A percentile compares a stretch with the other conserved stretches of the same genome.
Evolutionary conservation across 2,329 filamentous ascomycete species (phyloP).

Genomic region (Phialophora tarda): DNA sequence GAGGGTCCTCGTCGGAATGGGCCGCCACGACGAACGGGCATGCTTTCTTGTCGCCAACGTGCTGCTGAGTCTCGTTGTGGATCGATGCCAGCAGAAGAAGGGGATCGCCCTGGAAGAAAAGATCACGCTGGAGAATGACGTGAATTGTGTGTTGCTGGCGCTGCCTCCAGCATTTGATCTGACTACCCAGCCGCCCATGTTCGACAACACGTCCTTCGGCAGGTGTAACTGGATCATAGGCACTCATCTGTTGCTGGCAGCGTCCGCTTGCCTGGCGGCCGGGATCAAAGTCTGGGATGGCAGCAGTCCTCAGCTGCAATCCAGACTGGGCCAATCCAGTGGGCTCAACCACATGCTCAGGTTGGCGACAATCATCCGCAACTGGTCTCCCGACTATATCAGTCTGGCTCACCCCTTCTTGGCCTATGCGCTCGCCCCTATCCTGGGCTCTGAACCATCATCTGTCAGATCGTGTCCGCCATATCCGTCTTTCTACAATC

Average conservation of each 20-base stretch:
- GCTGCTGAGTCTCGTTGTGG: constrained; percentile 3
- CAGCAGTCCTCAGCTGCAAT: neutral
- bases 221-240: constrained; percentile 8
- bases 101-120: constrained; percentile 2
- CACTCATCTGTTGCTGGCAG: constrained; percentile 1
- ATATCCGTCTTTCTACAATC: constrained; percentile 1
- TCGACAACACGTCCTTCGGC: constrained; percentile 1
- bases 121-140: constrained; percentile 6
- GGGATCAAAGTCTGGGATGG: neutral
- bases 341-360: constrained; percentile 2
- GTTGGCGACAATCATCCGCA: neutral
- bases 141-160: constrained; percentile 4
- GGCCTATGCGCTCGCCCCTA: neutral
- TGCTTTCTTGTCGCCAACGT: constrained; percentile 8
- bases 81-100: neutral
- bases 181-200: constrained; percentile 1
- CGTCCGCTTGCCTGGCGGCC: neutral
- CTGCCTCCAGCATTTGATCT: constrained; percentile 2
- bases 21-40: constrained; percentile 1
- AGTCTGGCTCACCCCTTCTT: constrained; percentile 7
- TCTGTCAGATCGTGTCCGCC: neutral
- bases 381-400: constrained; percentile 11
- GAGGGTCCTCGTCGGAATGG: constrained; percentile 1
- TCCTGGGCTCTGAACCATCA: neutral
- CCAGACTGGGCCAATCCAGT: neutral